Percentiles rank a stretch among this genome's conserved stretches.
phyloP scores from a whole-genome alignment of 495 filamentous ascomycete genomes.

The Penicillium arizonense region DNA sequence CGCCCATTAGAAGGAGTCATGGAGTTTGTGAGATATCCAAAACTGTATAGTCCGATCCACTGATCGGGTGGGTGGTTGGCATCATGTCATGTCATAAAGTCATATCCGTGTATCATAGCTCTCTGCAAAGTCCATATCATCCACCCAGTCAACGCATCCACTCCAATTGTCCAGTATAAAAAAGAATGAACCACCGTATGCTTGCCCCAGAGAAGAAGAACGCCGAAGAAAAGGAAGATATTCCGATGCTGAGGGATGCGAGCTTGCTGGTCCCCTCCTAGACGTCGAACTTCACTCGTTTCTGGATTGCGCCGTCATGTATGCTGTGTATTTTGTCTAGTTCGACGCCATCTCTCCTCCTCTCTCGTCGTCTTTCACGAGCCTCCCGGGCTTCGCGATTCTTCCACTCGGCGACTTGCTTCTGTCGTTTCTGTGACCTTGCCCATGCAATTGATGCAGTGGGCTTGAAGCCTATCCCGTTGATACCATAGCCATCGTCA shows the following conservation, averaged over 20 bases:
- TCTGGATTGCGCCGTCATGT: slow-evolving; percentile 37
- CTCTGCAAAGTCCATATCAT: slow-evolving; percentile 13
- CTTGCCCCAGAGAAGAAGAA: slow-evolving; percentile 1
- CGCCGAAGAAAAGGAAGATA: neutral
- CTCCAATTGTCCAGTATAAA: neutral
- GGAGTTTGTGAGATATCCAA: slow-evolving; percentile 33
- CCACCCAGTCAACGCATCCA: slow-evolving; percentile 4
- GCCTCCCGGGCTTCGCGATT: slow-evolving; percentile 82
- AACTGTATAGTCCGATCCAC: slow-evolving; percentile 33
- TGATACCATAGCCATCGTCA: slow-evolving; percentile 78
- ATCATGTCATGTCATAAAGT: slow-evolving; percentile 27
- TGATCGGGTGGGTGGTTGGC: slow-evolving; percentile 11
- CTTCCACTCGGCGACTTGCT: slow-evolving; percentile 83
- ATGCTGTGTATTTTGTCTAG: slow-evolving; percentile 31
- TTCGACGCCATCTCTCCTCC: slow-evolving; percentile 48
- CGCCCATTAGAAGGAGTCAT: slow-evolving; percentile 29
- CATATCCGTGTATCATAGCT: slow-evolving; percentile 31
- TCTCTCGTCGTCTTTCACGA: slow-evolving; percentile 67
- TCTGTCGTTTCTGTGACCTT: slow-evolving; percentile 68
- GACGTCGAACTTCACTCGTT: slow-evolving; percentile 45
- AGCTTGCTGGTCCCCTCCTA: slow-evolving; percentile 3
- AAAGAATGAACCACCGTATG: neutral
- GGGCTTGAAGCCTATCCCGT: slow-evolving; percentile 89
- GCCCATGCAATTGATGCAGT: slow-evolving; percentile 80
- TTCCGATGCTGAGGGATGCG: neutral